Evolutionary conservation across 2,329 filamentous ascomycete genomes (phyloP).

Genomic region (Fusarium verticillioides): DNA sequence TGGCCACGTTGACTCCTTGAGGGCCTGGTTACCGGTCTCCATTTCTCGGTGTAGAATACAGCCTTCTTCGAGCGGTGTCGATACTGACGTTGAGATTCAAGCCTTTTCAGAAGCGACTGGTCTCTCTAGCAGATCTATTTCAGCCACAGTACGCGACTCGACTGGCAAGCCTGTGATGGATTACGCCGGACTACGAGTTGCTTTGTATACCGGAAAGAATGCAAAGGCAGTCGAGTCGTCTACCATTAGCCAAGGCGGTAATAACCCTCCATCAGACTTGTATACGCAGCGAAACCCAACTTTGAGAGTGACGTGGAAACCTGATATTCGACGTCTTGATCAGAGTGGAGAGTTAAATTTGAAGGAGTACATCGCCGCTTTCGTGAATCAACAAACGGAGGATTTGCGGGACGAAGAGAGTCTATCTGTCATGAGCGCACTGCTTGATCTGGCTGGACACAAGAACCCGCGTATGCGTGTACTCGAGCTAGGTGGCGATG

Average conservation of each 20-base stretch:
- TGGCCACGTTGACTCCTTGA: not conserved
- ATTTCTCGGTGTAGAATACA: not conserved
- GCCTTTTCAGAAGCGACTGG: not conserved
- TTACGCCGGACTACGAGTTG: not conserved
- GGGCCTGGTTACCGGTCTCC: not conserved
- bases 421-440: accelerated
- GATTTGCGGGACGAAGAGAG: not conserved
- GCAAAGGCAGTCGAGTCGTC: not conserved
- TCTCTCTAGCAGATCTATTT: accelerated
- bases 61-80: accelerated
- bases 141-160: not conserved
- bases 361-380: accelerated
- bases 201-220: not conserved
- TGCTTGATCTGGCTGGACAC: not conserved
- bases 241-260: not conserved
- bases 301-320: not conserved
- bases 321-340: not conserved
- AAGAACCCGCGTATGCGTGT: not conserved
- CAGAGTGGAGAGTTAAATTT: accelerated
- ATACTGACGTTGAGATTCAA: not conserved
- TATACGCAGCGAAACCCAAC: not conserved
- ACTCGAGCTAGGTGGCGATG: not conserved
- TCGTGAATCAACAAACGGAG: not conserved
- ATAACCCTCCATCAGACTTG: accelerated
- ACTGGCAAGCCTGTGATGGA: not conserved